Base-by-base conservation (phyloP, 257 asterid species). In the Capsicum pubescens region DNA sequence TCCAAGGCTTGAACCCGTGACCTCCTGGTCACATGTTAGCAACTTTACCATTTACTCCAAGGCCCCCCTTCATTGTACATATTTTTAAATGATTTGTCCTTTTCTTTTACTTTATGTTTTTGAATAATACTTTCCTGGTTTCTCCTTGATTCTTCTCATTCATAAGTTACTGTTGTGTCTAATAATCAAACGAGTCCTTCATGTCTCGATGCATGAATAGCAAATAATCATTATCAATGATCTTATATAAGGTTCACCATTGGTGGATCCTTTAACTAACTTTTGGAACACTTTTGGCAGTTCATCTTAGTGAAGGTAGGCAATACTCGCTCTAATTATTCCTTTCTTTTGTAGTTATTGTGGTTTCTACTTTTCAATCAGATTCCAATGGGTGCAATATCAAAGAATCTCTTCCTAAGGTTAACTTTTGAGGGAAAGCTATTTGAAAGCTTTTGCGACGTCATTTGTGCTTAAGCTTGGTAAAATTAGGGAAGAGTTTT, bases 281-380 rank as follows among this genome's bases (percentile, higher is more conserved):
- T 21, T 48, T 74, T 74, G 50, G n/a, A 50, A 74, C 80, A 74
- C 21, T 50, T 72, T 74, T 74, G 61, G 61, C 81, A 19, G 80
- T 9, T 74, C 60, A 74, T 14, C 61, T 50, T 50, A 19, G 61
- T 21, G 81, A 74, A 74, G 50, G 61, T 21, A 50, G 21, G 19
- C 19, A 74, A 50, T 74, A 13, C 8, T 50, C 3, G 7, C 61
- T 21, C 61, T 21, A 21, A 21, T 74, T 74, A 21, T 52, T 74
- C 46, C 42, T 74, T 74, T 21, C 81, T 50, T 74, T 74, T 50
- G 44, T 19, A 19, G 80, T 50, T 69, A 42, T 42, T 74, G 61
- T 74, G 58, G 44, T 50, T 72, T 72, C 80, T 72, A 21, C 60
- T 48, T 72, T 48, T 48, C 36, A 72, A 48, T 72, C 60, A 19